A percentile compares a stretch with the other conserved stretches of the same genome.
These are phyloP conservation scores for Cladosporium sp. DNA, from an alignment of 2,329 filamentous ascomycete species.

Conservation along the genomic window DNA sequence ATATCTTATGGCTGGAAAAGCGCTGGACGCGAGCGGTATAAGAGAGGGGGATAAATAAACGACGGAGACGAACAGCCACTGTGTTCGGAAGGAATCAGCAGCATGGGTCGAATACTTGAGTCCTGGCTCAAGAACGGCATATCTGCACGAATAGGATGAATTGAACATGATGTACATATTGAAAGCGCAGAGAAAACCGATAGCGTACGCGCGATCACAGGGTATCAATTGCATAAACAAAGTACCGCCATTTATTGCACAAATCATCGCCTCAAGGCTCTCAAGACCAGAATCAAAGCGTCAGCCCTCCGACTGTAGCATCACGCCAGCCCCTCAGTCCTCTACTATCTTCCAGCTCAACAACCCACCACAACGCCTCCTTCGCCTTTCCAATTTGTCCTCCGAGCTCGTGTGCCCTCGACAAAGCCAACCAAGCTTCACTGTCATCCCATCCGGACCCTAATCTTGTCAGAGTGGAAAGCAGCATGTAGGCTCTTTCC, in stretches of 20 bases:
- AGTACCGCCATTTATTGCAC: background rate
- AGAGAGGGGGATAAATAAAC: no score
- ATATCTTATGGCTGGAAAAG: no score
- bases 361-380: slow-evolving; percentile 94
- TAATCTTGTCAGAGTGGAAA: slow-evolving; percentile 76
- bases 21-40: no score
- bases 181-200: no score
- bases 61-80: no score
- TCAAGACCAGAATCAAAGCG: slow-evolving; percentile 15
- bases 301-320: slow-evolving; percentile 28
- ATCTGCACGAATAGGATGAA: no score
- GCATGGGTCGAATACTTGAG: no score
- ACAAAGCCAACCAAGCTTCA: slow-evolving; percentile 88
- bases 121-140: no score
- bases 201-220: no score
- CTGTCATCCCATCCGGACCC: slow-evolving; percentile 84
- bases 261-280: background rate
- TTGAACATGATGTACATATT: no score
- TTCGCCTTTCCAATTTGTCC: slow-evolving; percentile 82
- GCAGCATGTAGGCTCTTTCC: slow-evolving; percentile 78
- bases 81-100: no score
- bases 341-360: slow-evolving; percentile 82
- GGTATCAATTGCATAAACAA: no score
- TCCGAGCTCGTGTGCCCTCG: slow-evolving; percentile 79
- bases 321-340: slow-evolving; percentile 74